Percentiles rank a stretch among this genome's conserved stretches.
phyloP scores from a whole-genome alignment of 1,284 basidiomycete species.

The Tilletia caries region DNA sequence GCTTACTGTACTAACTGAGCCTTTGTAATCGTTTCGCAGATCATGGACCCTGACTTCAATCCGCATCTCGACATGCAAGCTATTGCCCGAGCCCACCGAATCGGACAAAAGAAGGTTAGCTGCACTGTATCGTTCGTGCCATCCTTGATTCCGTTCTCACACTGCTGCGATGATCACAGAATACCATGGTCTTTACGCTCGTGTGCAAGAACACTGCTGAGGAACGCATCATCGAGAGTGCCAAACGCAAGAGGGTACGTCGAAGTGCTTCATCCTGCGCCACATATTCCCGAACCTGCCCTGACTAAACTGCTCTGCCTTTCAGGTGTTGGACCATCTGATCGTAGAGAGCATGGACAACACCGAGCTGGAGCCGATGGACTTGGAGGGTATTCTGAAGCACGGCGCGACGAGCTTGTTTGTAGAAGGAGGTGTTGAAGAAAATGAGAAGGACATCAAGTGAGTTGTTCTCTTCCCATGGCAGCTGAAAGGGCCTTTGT shows the following conservation, averaged over 20 bases:
- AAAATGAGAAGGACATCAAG: constrained; percentile 43
- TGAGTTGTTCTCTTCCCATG: constrained; percentile 12
- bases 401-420: constrained; percentile 53
- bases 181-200: constrained; percentile 55
- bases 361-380: constrained; percentile 39
- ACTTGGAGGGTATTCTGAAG: constrained; percentile 51
- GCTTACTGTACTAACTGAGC: background rate
- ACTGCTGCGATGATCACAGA: constrained; percentile 17
- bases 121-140: background rate
- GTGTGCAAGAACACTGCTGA: constrained; percentile 54
- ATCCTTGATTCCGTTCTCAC: background rate
- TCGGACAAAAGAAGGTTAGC: constrained; percentile 51
- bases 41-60: constrained; percentile 90
- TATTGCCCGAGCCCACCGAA: constrained; percentile 79
- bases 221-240: constrained; percentile 51
- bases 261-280: constrained; percentile 30
- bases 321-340: constrained; percentile 48
- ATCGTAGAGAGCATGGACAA: constrained; percentile 47
- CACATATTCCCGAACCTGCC: background rate
- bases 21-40: constrained; percentile 39
- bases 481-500: background rate
- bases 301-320: background rate
- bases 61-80: constrained; percentile 80
- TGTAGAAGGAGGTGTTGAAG: constrained; percentile 44
- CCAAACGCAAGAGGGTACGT: constrained; percentile 47